These are phyloP conservation scores for Mycena albidolilacea DNA, from an alignment of 768 basidiomycete genomes.

Conservation along the genomic window DNA sequence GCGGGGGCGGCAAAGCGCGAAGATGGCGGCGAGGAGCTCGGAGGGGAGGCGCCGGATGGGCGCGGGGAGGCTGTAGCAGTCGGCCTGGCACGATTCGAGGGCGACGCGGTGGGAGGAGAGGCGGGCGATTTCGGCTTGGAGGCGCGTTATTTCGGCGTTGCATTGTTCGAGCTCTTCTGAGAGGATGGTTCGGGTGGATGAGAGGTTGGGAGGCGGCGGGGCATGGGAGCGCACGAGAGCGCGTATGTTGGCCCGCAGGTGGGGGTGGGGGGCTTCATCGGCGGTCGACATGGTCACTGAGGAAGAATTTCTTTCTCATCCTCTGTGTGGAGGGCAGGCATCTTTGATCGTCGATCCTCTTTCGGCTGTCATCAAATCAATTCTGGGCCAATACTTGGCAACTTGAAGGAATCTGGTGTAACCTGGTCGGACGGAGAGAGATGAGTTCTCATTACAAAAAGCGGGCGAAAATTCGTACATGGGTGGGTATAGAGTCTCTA, in stretches of 20 bases:
- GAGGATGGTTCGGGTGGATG: background rate
- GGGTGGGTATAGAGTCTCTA: too few relatives aligned
- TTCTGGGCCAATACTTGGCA: too few relatives aligned
- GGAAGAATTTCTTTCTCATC: too few relatives aligned
- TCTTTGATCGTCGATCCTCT: too few relatives aligned
- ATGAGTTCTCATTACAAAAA: too few relatives aligned
- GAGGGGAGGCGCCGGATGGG: constrained; percentile 10
- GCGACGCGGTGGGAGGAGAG: background rate
- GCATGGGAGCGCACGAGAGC: constrained; percentile 8
- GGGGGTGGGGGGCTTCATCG: too few relatives aligned
- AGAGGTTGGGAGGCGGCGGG: background rate
- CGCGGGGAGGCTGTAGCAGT: background rate
- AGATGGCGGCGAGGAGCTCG: constrained; percentile 13
- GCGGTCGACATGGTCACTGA: too few relatives aligned
- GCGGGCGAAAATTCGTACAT: too few relatives aligned
- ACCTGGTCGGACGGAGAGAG: too few relatives aligned
- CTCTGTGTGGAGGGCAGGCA: too few relatives aligned
- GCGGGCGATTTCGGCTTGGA: background rate
- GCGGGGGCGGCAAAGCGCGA: background rate
- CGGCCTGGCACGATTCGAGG: background rate
- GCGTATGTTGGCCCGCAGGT: background rate
- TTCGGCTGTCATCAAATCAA: too few relatives aligned
- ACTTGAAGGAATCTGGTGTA: too few relatives aligned
- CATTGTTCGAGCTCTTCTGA: constrained; percentile 1
- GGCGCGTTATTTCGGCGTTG: background rate